Conservation (phyloP, 1,139 yeast species). For the Yamadazyma friedrichii region DNA sequence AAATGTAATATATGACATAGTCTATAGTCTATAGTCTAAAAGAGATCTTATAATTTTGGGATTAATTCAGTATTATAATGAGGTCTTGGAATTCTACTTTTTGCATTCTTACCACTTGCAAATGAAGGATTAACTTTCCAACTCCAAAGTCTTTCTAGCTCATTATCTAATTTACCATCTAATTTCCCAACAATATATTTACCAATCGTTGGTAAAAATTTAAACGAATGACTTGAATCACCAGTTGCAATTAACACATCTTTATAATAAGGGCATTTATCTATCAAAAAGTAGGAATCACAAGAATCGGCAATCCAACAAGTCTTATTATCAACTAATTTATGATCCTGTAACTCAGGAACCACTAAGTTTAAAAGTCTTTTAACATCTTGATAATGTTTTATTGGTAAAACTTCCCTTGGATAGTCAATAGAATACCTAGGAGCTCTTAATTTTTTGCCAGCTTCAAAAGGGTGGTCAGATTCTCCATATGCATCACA, state of each 20-base stretch:
- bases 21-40: background rate
- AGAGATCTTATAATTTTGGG: slow-evolving; percentile 1
- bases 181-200: slow-evolving; percentile 27
- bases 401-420: slow-evolving; percentile 32
- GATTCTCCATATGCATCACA: slow-evolving; percentile 30
- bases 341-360: slow-evolving; percentile 14
- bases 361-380: slow-evolving; percentile 12
- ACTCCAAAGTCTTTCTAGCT: slow-evolving; percentile 24
- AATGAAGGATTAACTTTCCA: slow-evolving; percentile 30
- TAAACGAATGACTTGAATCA: slow-evolving; percentile 45
- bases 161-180: slow-evolving; percentile 20
- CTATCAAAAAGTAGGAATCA: slow-evolving; percentile 39
- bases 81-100: slow-evolving; percentile 17
- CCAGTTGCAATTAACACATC: slow-evolving; percentile 43
- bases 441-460: slow-evolving; percentile 29
- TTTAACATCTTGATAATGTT: slow-evolving; percentile 14
- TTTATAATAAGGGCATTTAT: slow-evolving; percentile 34
- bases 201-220: slow-evolving; percentile 34
- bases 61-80: slow-evolving; percentile 13
- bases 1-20: no score
- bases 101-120: slow-evolving; percentile 13
- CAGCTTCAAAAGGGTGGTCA: slow-evolving; percentile 24
- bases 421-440: slow-evolving; percentile 30
- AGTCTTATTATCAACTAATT: slow-evolving; percentile 16
- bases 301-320: slow-evolving; percentile 48